Conservation (phyloP, 1,284 basidiomycete species). For the Leccinum holopus region DNA sequence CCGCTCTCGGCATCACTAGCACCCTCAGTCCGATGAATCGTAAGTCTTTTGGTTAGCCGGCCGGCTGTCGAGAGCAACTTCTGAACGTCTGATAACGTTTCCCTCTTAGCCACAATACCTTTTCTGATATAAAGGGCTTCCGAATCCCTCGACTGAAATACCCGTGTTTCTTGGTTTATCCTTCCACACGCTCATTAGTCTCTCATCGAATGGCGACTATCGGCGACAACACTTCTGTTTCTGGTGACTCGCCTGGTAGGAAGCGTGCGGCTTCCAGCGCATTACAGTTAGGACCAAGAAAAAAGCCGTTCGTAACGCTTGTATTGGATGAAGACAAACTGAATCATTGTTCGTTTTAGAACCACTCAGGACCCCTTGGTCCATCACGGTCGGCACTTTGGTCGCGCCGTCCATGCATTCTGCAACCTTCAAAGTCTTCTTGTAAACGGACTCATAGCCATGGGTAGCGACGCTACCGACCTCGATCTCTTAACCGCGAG, state of each 20-base stretch:
- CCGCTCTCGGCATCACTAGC: no score
- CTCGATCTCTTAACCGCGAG: not conserved
- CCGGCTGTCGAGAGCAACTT: not conserved
- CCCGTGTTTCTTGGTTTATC: not conserved
- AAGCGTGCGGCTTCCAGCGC: not conserved
- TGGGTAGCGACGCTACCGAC: not conserved
- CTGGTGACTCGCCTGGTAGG: not conserved
- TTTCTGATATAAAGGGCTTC: no score
- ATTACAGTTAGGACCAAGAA: not conserved
- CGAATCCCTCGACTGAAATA: not conserved
- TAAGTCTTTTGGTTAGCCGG: not conserved
- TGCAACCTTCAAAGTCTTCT: not conserved
- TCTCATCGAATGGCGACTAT: not conserved
- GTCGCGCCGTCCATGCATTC: constrained; percentile 6
- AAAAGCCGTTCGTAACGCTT: not conserved
- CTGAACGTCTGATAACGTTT: no score
- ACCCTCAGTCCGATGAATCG: not conserved
- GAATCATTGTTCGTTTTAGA: not conserved
- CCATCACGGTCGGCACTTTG: constrained; percentile 14
- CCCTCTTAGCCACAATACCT: no score
- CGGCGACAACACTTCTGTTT: not conserved
- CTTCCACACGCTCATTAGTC: not conserved
- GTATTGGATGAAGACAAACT: not conserved
- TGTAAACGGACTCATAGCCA: not conserved
- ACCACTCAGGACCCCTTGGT: not conserved